Evolutionary conservation across 805 yeast genomes (phyloP).

Genomic region (Kodamaea kaohsiungensis): DNA sequence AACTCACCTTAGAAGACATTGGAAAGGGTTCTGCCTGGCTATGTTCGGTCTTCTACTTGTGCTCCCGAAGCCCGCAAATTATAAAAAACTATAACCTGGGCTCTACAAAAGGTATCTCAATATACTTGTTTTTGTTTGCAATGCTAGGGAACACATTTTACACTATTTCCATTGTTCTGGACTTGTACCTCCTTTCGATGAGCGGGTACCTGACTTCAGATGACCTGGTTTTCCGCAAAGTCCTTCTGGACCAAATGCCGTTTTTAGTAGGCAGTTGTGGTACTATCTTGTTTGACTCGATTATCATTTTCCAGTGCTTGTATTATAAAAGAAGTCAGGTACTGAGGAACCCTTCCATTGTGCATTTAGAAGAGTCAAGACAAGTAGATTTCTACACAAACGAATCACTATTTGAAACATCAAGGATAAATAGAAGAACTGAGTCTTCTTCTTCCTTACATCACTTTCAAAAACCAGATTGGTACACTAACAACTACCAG

Average conservation of each 20-base stretch:
- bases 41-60: constrained; percentile 31
- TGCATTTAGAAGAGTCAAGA: background rate
- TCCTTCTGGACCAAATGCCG: constrained; percentile 64
- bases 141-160: constrained; percentile 38
- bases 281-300: constrained; percentile 27
- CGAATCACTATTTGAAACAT: background rate
- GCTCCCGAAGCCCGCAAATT: constrained; percentile 40
- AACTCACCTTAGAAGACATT: constrained; percentile 11
- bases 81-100: constrained; percentile 27
- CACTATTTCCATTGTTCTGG: constrained; percentile 32
- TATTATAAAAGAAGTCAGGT: constrained; percentile 9
- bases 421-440: background rate
- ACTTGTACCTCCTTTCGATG: constrained; percentile 22
- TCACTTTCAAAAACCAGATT: constrained; percentile 38
- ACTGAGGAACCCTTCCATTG: constrained; percentile 1
- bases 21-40: constrained; percentile 37
- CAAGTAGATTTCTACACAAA: background rate
- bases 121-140: constrained; percentile 35
- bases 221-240: constrained; percentile 6
- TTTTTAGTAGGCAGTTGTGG: constrained; percentile 72
- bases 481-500: constrained; percentile 31
- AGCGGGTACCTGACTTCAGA: constrained; percentile 10
- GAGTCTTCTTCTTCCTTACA: background rate
- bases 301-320: constrained; percentile 38
- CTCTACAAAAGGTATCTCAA: constrained; percentile 38